Percentiles rank a stretch among this genome's conserved stretches.
These are phyloP conservation scores for Erythrophleum fordii DNA, from an alignment of 306 rosid genomes.

Conservation along the genomic window DNA sequence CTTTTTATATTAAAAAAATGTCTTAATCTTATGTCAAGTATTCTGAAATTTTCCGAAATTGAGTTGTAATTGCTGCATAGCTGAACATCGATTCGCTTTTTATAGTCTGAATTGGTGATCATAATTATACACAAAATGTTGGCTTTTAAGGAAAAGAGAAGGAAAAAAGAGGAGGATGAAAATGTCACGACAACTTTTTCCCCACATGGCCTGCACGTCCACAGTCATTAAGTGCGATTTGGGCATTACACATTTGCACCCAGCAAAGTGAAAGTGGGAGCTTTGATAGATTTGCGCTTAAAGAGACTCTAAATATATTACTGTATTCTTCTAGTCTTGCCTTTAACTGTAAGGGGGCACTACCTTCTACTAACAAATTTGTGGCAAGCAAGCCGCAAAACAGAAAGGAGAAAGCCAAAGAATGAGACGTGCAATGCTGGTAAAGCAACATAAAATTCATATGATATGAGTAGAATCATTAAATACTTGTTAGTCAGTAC, in stretches of 20 bases:
- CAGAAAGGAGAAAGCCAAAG: background rate
- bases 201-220: slow-evolving; percentile 22
- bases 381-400: slow-evolving; percentile 21
- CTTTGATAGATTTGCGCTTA: slow-evolving; percentile 15
- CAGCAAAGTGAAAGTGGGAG: slow-evolving; percentile 32
- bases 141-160: background rate
- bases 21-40: background rate
- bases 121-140: background rate
- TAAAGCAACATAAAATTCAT: slow-evolving; percentile 16
- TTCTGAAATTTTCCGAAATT: background rate
- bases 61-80: background rate
- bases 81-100: background rate
- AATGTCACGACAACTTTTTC: background rate
- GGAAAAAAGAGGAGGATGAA: background rate
- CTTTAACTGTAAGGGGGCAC: slow-evolving; percentile 16
- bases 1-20: background rate
- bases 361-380: slow-evolving; percentile 32
- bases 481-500: no score
- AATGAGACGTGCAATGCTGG: slow-evolving; percentile 23
- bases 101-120: background rate
- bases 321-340: slow-evolving; percentile 17
- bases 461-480: background rate
- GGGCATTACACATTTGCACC: slow-evolving; percentile 40
- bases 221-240: slow-evolving; percentile 35
- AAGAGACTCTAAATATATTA: slow-evolving; percentile 5